Conservation (phyloP, 2,329 filamentous ascomycete genomes). For the Onygenales sp. region DNA sequence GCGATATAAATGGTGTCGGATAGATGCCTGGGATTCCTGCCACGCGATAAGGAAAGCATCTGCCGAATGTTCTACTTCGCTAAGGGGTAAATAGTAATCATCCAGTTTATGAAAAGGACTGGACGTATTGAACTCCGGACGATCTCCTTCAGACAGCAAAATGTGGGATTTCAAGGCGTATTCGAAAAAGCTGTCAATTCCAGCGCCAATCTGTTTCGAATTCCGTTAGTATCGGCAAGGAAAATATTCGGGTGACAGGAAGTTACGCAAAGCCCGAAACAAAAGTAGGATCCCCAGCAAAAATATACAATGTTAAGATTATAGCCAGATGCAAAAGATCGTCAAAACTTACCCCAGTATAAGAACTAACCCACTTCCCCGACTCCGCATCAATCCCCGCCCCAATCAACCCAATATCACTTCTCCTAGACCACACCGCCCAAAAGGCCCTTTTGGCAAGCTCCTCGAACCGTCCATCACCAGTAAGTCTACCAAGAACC, state of each 20-base stretch:
- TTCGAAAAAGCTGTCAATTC: conserved; percentile 97
- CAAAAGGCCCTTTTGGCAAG: conserved; percentile 88
- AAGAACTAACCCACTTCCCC: conserved; percentile 78
- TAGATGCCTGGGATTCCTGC: conserved; percentile 75
- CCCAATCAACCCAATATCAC: conserved; percentile 76
- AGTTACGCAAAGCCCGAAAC: background rate
- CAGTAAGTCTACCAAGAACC: conserved; percentile 77
- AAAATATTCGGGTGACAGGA: background rate
- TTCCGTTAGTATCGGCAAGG: background rate
- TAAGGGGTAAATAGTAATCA: conserved; percentile 56
- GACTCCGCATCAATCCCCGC: conserved; percentile 87
- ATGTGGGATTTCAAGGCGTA: conserved; percentile 94
- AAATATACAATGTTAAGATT: background rate
- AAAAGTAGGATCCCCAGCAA: background rate
- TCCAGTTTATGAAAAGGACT: conserved; percentile 43
- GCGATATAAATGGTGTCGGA: conserved; percentile 86
- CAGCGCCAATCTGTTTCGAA: conserved; percentile 62
- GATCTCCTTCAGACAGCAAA: conserved; percentile 65
- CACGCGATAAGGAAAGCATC: conserved; percentile 74
- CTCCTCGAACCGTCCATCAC: conserved; percentile 78
- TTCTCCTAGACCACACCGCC: conserved; percentile 88
- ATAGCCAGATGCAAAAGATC: conserved; percentile 3
- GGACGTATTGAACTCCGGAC: conserved; percentile 24
- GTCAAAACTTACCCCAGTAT: conserved; percentile 52
- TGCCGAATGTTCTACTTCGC: conserved; percentile 58